A percentile compares a stretch with the other conserved stretches of the same genome.
phyloP scores from a whole-genome alignment of 2,329 filamentous ascomycete species.

The Colletotrichum melonis region DNA sequence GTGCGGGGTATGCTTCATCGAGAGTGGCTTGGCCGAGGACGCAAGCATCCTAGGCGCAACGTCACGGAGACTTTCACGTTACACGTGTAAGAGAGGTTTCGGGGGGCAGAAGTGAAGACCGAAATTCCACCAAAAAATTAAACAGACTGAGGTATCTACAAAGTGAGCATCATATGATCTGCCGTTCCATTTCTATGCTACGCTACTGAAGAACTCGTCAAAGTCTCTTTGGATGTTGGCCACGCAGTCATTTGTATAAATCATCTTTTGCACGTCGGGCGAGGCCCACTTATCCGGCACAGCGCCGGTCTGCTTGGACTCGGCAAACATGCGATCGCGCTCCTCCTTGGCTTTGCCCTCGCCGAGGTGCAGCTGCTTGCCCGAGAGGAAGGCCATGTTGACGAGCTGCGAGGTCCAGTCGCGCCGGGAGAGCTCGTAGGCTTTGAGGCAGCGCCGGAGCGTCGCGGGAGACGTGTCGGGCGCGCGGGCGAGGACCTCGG shows the following conservation, averaged over 20 bases:
- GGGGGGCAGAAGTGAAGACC: not conserved
- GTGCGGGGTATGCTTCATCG: conserved; percentile 8
- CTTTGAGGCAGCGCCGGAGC: conserved; percentile 61
- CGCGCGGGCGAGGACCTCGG: conserved; percentile 59
- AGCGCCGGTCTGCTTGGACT: conserved; percentile 60
- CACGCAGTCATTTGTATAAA: conserved; percentile 73
- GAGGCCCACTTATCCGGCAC: conserved; percentile 78
- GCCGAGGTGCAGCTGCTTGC: conserved; percentile 67
- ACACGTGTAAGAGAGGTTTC: not conserved
- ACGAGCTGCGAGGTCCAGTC: conserved; percentile 65
- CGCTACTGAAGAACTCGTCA: conserved; percentile 55
- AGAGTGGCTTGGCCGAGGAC: conserved; percentile 11
- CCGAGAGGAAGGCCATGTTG: conserved; percentile 62
- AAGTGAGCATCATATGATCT: conserved; percentile 5
- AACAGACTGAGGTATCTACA: not conserved
- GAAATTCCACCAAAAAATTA: not conserved
- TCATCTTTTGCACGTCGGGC: conserved; percentile 74
- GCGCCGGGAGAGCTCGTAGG: conserved; percentile 68
- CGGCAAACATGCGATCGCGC: conserved; percentile 66
- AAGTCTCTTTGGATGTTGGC: conserved; percentile 64
- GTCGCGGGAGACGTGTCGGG: conserved; percentile 48
- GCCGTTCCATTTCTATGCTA: conserved; percentile 35
- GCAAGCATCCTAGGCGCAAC: conserved; percentile 2
- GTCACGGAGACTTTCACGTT: conserved; percentile 15
- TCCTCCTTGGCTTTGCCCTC: conserved; percentile 69